phyloP scores from a whole-genome alignment of 768 basidiomycete genomes.

The Russula olivacea region DNA sequence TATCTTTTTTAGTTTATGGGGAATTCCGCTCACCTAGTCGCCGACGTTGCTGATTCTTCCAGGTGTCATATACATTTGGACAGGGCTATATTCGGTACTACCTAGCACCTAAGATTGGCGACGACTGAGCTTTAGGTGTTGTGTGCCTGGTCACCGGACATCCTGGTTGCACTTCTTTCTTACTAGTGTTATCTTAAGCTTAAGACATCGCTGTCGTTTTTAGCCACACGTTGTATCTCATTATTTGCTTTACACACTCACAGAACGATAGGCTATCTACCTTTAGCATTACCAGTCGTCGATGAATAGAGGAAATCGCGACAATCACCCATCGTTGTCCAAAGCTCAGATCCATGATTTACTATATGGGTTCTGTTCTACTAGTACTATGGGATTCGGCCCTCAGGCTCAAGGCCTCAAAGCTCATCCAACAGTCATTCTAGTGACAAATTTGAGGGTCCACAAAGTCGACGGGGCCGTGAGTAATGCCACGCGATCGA shows the following conservation, averaged over 20 bases:
- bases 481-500: too few relatives aligned
- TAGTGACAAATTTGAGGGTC: too few relatives aligned
- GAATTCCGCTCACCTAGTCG: background rate
- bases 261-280: background rate
- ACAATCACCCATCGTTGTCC: too few relatives aligned
- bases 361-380: too few relatives aligned
- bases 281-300: background rate
- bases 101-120: constrained; percentile 92
- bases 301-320: background rate
- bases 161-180: background rate
- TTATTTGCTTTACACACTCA: background rate
- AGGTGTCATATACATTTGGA: constrained; percentile 88
- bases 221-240: constrained; percentile 12
- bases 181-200: background rate
- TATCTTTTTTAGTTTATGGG: constrained; percentile 11
- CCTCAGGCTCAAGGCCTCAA: too few relatives aligned
- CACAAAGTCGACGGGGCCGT: too few relatives aligned
- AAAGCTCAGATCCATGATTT: too few relatives aligned
- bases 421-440: too few relatives aligned
- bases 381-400: too few relatives aligned
- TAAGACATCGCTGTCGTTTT: constrained; percentile 1
- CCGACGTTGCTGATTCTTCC: constrained; percentile 2
- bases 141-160: background rate
- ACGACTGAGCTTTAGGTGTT: constrained; percentile 46
- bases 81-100: constrained; percentile 91